Evolutionary conservation across 148 eudicot genomes (phyloP), one percentile per base, ranked within the genome.

Genomic region (Nepenthes gracilis): DNA sequence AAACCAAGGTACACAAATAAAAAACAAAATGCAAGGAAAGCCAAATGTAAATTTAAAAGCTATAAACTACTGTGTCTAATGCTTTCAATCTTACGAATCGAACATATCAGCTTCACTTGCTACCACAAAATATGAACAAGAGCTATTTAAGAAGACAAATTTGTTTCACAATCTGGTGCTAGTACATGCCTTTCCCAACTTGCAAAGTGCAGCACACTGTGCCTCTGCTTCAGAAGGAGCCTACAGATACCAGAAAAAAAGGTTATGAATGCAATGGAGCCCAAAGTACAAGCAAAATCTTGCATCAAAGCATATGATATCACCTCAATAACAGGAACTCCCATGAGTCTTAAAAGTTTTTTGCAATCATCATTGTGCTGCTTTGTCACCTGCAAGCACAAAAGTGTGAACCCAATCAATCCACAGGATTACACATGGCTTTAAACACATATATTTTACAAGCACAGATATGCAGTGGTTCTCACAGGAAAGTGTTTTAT

Each of bases 171-270:
- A 33, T 35, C 54, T 36, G 57, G 34, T 0, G 9, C 34, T 36
- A 51, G 67, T 51, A 67, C 83, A 64, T 81, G 74, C 99, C 90
- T 93, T 89, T 57, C 77, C 97, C 74, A 83, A 70, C 80, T 84
- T 89, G 78, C 97, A 93, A 65, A 93, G 99, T 36, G 86, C 81
- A 66, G 97, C 99, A 77, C 99, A 93, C 63, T 93, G 90, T 58
- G 99, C 89, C 69, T 93, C 99, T 45, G 99, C 99, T 85, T 93
- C 99, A 53, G 86, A 93, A 64, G 96, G 98, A 76, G 99, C 96
- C 99, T 93, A 64, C 36, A 47, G 14, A 59, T 55, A 59, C 53
- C 65, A 65, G 38, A 56, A 43, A 57, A 66, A 59, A 37, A 72
- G n/a, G 36, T 40, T 60, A 64, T 47, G 49, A 12, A 47, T 33